phyloP scores from a whole-genome alignment of 169 alveolate species.

The Cryptosporidium canis region DNA sequence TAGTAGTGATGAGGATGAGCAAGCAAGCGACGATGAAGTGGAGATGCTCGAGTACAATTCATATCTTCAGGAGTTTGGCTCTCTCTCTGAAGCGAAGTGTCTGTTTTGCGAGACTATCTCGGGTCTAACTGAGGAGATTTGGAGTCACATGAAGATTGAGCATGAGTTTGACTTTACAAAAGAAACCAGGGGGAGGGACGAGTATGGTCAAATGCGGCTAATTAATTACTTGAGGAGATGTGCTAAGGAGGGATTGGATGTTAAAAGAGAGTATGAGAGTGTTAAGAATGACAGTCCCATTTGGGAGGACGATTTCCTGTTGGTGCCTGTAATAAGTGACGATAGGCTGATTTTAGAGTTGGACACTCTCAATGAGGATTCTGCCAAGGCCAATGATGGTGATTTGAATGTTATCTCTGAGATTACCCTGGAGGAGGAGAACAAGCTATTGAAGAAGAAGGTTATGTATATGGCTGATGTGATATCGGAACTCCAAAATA shows the following conservation, averaged over 20 bases:
- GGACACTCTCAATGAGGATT: constrained; percentile 17
- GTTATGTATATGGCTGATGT: background rate
- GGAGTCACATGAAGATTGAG: constrained; percentile 48
- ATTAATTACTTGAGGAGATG: constrained; percentile 52
- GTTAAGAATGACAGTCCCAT: background rate
- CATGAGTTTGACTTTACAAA: constrained; percentile 15
- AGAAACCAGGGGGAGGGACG: background rate
- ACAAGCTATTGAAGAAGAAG: constrained; percentile 29
- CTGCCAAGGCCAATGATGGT: background rate
- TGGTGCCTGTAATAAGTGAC: constrained; percentile 1
- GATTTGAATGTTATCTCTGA: constrained; percentile 8
- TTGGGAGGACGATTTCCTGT: constrained; percentile 34
- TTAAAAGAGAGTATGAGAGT: background rate
- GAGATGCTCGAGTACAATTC: background rate
- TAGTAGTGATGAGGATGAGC: background rate
- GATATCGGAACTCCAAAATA: constrained; percentile 14
- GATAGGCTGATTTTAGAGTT: constrained; percentile 56
- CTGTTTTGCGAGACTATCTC: constrained; percentile 13
- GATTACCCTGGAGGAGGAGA: constrained; percentile 38
- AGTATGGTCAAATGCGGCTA: constrained; percentile 4
- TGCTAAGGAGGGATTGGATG: constrained; percentile 6
- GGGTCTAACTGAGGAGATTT: constrained; percentile 7
- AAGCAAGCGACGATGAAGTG: background rate
- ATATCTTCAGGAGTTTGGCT: constrained; percentile 28
- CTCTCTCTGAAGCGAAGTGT: constrained; percentile 39